Evolutionary conservation across 2,329 filamentous ascomycete species (phyloP).

Genomic region (Colletotrichum trifolii): DNA sequence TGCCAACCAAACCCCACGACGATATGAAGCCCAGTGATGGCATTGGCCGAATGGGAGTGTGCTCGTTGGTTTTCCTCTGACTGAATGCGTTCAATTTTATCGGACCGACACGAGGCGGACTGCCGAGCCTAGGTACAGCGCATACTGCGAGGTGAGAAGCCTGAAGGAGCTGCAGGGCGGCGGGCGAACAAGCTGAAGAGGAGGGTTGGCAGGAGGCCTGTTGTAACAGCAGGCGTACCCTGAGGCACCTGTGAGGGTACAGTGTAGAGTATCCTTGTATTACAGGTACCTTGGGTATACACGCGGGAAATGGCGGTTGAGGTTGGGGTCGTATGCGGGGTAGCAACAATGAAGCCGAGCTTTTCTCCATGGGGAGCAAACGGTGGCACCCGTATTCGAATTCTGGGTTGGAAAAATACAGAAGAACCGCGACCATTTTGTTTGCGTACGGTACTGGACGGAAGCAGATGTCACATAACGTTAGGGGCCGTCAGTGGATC

Average conservation of each 20-base stretch:
- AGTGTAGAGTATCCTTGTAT: too few relatives aligned
- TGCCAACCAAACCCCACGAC: slow-evolving; percentile 26
- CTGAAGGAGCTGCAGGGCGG: slow-evolving; percentile 33
- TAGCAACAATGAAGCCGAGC: background rate
- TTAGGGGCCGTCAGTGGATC: slow-evolving; percentile 9
- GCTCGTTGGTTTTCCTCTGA: background rate
- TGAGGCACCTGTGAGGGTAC: too few relatives aligned
- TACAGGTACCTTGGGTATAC: too few relatives aligned
- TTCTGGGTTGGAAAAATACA: background rate
- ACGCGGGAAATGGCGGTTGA: slow-evolving; percentile 9
- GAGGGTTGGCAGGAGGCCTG: slow-evolving; percentile 16
- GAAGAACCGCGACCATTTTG: slow-evolving; percentile 2
- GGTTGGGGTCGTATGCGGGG: slow-evolving; percentile 31
- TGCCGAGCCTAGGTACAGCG: slow-evolving; percentile 22
- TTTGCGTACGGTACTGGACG: slow-evolving; percentile 16
- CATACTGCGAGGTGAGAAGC: slow-evolving; percentile 2
- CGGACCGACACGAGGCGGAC: slow-evolving; percentile 33
- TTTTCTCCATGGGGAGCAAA: background rate
- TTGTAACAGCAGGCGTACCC: too few relatives aligned
- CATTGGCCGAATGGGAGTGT: slow-evolving; percentile 11
- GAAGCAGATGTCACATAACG: background rate
- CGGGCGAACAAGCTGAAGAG: slow-evolving; percentile 24
- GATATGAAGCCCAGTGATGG: background rate
- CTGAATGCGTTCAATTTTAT: background rate
- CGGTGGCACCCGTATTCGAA: too few relatives aligned